phyloP scores from a whole-genome alignment of 139 green algal species.

The Mesotaenium endlicherianum region DNA sequence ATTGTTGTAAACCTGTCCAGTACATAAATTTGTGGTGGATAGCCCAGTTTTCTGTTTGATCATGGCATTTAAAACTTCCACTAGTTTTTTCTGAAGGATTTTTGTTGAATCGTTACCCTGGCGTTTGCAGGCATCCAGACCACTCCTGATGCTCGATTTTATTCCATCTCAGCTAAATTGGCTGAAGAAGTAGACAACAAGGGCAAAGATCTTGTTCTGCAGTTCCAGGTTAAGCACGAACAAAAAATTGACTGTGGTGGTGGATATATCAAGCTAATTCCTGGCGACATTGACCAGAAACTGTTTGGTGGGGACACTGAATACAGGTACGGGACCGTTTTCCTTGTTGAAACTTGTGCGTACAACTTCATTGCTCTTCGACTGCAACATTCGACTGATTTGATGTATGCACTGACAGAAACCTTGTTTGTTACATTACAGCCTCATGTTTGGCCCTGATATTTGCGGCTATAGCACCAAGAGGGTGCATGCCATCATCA shows the following conservation, averaged over 20 bases:
- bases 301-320: constrained; percentile 69
- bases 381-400: background rate
- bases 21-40: too few relatives aligned
- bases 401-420: constrained; percentile 1
- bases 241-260: constrained; percentile 86
- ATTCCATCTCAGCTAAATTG: constrained; percentile 64
- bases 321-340: constrained; percentile 55
- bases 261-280: constrained; percentile 88
- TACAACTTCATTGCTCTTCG: background rate
- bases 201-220: constrained; percentile 80
- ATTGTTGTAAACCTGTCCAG: background rate
- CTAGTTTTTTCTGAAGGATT: background rate
- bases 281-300: constrained; percentile 67
- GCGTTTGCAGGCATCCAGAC: constrained; percentile 71
- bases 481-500: constrained; percentile 71
- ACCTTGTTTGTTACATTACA: constrained; percentile 65
- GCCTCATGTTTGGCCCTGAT: constrained; percentile 98
- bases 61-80: background rate
- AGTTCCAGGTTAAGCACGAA: constrained; percentile 88
- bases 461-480: constrained; percentile 81
- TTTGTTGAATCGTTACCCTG: background rate
- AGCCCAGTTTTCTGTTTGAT: background rate
- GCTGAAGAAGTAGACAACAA: constrained; percentile 72
- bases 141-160: constrained; percentile 75
- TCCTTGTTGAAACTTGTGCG: background rate